phyloP scores from a whole-genome alignment of 257 asterid species.

The Jaltomata sinuosa region DNA sequence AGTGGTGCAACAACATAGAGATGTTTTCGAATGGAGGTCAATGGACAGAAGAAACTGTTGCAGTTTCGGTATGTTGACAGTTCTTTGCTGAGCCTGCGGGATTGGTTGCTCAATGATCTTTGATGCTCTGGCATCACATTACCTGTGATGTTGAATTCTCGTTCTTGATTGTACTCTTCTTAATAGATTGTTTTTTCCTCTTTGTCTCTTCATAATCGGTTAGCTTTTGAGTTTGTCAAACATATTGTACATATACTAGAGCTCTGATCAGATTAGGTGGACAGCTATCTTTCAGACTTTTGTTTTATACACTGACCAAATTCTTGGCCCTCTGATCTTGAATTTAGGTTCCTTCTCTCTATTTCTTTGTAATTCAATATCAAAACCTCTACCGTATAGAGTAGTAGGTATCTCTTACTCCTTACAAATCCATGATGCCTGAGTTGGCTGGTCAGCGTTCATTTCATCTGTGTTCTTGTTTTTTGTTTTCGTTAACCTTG shows the following conservation, averaged over 20 bases:
- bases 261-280: neutral
- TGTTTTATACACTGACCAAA: neutral
- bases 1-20: conserved; percentile 13
- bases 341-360: neutral
- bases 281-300: neutral
- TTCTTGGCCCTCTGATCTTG: neutral
- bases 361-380: neutral
- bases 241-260: conserved; percentile 1
- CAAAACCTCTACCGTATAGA: neutral
- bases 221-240: neutral
- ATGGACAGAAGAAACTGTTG: conserved; percentile 16
- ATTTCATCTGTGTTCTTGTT: neutral
- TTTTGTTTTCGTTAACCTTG: neutral
- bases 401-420: neutral
- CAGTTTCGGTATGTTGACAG: conserved; percentile 5
- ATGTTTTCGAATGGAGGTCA: neutral
- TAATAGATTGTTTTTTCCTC: neutral
- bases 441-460: conserved; percentile 8
- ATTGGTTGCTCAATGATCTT: neutral
- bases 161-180: neutral
- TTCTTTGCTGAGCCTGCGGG: neutral
- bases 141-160: neutral
- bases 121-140: neutral
- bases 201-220: neutral
- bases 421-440: neutral